These are phyloP conservation scores for Diaporthe batatas DNA, from an alignment of 2,329 filamentous ascomycete genomes.

Conservation along the genomic window DNA sequence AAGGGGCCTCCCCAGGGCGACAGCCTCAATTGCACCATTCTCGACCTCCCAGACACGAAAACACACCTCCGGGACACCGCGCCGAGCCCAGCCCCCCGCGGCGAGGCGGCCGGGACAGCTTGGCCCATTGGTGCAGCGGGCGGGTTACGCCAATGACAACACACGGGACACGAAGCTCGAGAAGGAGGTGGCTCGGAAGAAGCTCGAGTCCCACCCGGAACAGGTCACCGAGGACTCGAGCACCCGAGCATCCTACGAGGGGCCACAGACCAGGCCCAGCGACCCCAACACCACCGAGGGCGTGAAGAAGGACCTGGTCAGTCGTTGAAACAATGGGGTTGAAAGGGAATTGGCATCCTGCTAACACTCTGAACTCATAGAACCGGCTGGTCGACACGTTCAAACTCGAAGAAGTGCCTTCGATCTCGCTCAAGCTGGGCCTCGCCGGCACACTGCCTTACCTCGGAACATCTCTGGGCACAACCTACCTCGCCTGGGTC, in stretches of 20 bases:
- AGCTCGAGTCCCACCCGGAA: slow-evolving; percentile 71
- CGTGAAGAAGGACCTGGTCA: slow-evolving; percentile 68
- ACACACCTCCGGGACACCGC: slow-evolving; percentile 1
- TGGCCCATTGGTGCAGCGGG: slow-evolving; percentile 43
- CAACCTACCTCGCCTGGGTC: slow-evolving; percentile 85
- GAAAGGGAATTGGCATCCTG: too few relatives aligned
- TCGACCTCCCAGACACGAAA: slow-evolving; percentile 22
- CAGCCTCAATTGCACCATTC: slow-evolving; percentile 41
- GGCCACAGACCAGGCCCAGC: slow-evolving; percentile 33
- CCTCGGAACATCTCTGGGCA: slow-evolving; percentile 84
- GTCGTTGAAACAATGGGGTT: slow-evolving; percentile 42
- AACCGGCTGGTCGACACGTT: slow-evolving; percentile 78
- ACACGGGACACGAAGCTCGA: slow-evolving; percentile 69
- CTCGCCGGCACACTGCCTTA: slow-evolving; percentile 88
- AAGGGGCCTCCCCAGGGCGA: slow-evolving; percentile 26
- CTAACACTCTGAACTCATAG: slow-evolving; percentile 53
- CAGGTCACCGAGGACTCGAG: slow-evolving; percentile 71
- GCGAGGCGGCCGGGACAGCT: slow-evolving; percentile 34
- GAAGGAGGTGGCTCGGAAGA: slow-evolving; percentile 64
- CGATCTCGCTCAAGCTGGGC: slow-evolving; percentile 76
- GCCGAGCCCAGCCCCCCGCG: slow-evolving; percentile 19
- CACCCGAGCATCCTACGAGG: slow-evolving; percentile 64
- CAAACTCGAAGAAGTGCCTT: slow-evolving; percentile 73
- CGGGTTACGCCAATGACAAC: slow-evolving; percentile 48
- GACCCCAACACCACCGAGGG: slow-evolving; percentile 51